Percentiles rank a stretch among this genome's conserved stretches.
Evolutionary conservation across 2,329 filamentous ascomycete genomes (phyloP).

Genomic region (Phoma sp.): DNA sequence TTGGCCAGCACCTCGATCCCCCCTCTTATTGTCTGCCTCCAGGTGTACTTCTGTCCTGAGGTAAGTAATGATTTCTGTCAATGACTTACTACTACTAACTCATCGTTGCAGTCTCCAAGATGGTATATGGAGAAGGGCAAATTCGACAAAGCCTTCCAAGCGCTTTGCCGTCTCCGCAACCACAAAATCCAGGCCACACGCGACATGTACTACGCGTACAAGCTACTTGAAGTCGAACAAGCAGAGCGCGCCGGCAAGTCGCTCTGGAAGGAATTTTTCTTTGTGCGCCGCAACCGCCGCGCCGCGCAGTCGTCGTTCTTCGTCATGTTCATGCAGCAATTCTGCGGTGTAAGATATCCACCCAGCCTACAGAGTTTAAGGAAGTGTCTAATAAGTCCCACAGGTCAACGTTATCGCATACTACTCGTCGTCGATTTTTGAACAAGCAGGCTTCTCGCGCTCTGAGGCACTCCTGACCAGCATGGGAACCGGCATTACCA

Average conservation of each 20-base stretch:
- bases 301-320: slow-evolving; percentile 43
- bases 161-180: slow-evolving; percentile 60
- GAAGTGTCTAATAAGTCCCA: neutral
- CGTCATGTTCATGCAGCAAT: slow-evolving; percentile 48
- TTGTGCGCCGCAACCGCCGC: slow-evolving; percentile 42
- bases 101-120: neutral
- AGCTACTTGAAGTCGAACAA: slow-evolving; percentile 46
- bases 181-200: slow-evolving; percentile 61
- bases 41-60: slow-evolving; percentile 43
- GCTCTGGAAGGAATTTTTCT: slow-evolving; percentile 43
- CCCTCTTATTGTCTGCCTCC: slow-evolving; percentile 38
- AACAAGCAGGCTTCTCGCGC: slow-evolving; percentile 43
- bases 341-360: slow-evolving; percentile 37
- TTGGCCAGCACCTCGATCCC: slow-evolving; percentile 41
- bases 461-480: slow-evolving; percentile 49
- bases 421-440: slow-evolving; percentile 36
- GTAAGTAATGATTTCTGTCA: slow-evolving; percentile 16
- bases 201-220: slow-evolving; percentile 60
- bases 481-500: slow-evolving; percentile 54
- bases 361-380: neutral
- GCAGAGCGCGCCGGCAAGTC: slow-evolving; percentile 42
- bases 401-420: slow-evolving; percentile 9
- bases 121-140: slow-evolving; percentile 46
- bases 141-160: slow-evolving; percentile 40
- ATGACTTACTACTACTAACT: neutral